Percentiles rank a stretch among this genome's conserved stretches.
Conservation (phyloP, 2,329 filamentous ascomycete genomes). For the Fusarium mexicanum region DNA sequence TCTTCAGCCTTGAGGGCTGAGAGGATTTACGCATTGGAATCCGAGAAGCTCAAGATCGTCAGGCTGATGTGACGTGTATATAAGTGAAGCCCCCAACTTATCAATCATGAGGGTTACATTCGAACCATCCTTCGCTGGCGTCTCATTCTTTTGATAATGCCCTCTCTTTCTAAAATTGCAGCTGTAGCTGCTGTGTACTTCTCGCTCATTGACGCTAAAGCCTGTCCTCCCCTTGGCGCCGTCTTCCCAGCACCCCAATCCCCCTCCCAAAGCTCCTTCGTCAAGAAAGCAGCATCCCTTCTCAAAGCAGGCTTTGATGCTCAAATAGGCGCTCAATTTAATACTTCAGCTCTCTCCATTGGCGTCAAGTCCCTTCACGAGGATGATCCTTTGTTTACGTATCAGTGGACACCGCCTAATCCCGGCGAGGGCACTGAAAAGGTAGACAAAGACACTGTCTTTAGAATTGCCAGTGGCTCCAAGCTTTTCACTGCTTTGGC, state of each 20-base stretch:
- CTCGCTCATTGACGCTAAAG: constrained; percentile 43
- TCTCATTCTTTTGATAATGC: constrained; percentile 8
- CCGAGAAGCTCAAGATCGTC: background rate
- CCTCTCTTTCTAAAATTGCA: constrained; percentile 27
- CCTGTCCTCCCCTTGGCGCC: constrained; percentile 55
- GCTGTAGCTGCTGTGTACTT: constrained; percentile 21
- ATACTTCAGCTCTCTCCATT: constrained; percentile 50
- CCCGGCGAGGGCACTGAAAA: constrained; percentile 37
- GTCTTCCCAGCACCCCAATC: constrained; percentile 51
- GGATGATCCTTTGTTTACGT: constrained; percentile 49
- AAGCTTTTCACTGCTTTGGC: constrained; percentile 49
- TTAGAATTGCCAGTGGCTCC: constrained; percentile 48
- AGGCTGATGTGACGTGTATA: constrained; percentile 18
- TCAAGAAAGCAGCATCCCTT: constrained; percentile 41
- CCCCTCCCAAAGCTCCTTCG: constrained; percentile 45
- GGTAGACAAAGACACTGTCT: constrained; percentile 48
- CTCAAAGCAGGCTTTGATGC: constrained; percentile 42
- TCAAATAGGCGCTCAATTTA: constrained; percentile 40
- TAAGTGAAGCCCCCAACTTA: background rate
- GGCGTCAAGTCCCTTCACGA: constrained; percentile 56
- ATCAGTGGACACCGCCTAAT: constrained; percentile 52
- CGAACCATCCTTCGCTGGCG: background rate
- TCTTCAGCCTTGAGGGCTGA: background rate
- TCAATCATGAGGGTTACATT: background rate
- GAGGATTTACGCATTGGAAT: background rate